These are phyloP conservation scores for Hortiboletus campestris DNA, from an alignment of 768 basidiomycete genomes.

Conservation along the genomic window DNA sequence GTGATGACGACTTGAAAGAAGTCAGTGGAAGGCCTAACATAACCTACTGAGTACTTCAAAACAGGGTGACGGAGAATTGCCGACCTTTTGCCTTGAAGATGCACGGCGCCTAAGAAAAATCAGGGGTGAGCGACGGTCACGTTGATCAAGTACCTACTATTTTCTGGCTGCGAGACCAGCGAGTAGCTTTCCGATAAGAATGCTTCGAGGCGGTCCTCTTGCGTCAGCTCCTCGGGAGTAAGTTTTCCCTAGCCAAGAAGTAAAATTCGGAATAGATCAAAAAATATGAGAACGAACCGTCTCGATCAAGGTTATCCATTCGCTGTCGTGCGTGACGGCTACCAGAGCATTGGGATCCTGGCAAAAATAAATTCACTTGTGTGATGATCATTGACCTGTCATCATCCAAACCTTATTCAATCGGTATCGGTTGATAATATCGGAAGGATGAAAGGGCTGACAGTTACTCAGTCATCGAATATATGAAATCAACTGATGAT, in stretches of 20 bases:
- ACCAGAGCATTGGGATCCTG: background rate
- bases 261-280: background rate
- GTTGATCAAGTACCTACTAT: too few relatives aligned
- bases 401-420: constrained; percentile 1
- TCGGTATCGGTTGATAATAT: constrained; percentile 3
- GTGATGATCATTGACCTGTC: background rate
- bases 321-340: constrained; percentile 8
- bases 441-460: constrained; percentile 10
- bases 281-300: background rate
- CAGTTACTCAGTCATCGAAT: background rate
- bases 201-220: background rate
- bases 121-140: too few relatives aligned
- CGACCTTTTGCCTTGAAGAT: too few relatives aligned
- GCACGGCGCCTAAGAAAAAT: too few relatives aligned
- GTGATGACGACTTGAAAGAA: background rate
- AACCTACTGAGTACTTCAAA: too few relatives aligned
- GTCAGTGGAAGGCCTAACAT: too few relatives aligned
- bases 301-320: constrained; percentile 6
- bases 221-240: background rate
- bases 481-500: background rate
- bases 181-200: background rate
- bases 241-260: background rate
- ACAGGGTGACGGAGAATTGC: too few relatives aligned
- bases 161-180: background rate
- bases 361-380: background rate